Conservation (phyloP, 805 yeast species). For the Yamadazyma akitaensis region DNA sequence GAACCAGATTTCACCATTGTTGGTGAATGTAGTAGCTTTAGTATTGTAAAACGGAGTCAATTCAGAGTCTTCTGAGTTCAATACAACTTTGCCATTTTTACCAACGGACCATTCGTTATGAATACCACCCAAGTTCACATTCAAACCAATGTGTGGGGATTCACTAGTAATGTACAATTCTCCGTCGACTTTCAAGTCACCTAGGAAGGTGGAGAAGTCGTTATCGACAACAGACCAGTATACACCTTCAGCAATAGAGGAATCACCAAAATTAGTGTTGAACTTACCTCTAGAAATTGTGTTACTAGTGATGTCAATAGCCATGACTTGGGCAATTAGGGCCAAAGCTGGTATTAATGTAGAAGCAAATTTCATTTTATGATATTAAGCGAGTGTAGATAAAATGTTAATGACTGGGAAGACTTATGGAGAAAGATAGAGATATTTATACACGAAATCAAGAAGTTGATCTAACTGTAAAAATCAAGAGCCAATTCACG, state of each 20-base stretch:
- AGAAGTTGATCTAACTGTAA: too few relatives aligned
- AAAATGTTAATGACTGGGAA: neutral
- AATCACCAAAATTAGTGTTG: conserved; percentile 18
- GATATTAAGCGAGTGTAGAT: neutral
- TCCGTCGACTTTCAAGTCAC: conserved; percentile 22
- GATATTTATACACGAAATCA: too few relatives aligned
- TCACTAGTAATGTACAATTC: conserved; percentile 22
- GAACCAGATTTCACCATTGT: conserved; percentile 25
- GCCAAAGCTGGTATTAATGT: conserved; percentile 14
- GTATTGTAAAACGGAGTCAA: conserved; percentile 21
- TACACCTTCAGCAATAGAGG: conserved; percentile 21
- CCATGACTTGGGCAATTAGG: conserved; percentile 14
- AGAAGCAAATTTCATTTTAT: conserved; percentile 11
- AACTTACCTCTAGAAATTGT: conserved; percentile 15
- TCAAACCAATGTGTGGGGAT: conserved; percentile 17
- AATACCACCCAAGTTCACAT: conserved; percentile 15
- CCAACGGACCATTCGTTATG: conserved; percentile 11
- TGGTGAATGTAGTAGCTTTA: conserved; percentile 18
- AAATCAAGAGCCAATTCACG: too few relatives aligned
- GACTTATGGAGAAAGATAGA: too few relatives aligned
- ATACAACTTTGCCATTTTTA: conserved; percentile 21
- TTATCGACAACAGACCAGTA: conserved; percentile 27
- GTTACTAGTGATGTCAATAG: conserved; percentile 13
- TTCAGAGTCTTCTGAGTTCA: conserved; percentile 21
- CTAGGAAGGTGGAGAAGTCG: conserved; percentile 21